Percentiles rank a stretch among this genome's conserved stretches.
Conservation (phyloP, 1,284 basidiomycete genomes). For the Naganishia sp. region DNA sequence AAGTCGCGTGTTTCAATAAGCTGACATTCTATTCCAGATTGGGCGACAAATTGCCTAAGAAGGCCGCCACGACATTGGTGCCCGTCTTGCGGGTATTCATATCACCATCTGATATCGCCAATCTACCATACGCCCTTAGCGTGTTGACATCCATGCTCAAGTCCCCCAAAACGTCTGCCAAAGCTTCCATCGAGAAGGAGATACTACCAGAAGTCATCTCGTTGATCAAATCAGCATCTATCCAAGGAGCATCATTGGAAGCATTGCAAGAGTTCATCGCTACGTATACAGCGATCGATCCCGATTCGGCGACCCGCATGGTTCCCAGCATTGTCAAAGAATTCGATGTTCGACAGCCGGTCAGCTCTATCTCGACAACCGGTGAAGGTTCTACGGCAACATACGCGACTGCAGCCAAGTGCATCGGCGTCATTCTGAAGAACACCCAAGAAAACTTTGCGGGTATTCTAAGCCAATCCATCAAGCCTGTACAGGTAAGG, state of each 20-base stretch:
- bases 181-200: slow-evolving; percentile 69
- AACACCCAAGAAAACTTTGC: slow-evolving; percentile 69
- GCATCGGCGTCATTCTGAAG: slow-evolving; percentile 75
- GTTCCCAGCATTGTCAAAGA: slow-evolving; percentile 70
- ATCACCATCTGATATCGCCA: slow-evolving; percentile 68
- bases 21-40: slow-evolving; percentile 58
- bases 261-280: slow-evolving; percentile 77
- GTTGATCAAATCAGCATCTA: slow-evolving; percentile 73
- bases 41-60: slow-evolving; percentile 63
- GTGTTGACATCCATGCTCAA: slow-evolving; percentile 71
- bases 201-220: slow-evolving; percentile 69
- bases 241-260: slow-evolving; percentile 74
- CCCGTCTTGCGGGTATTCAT: slow-evolving; percentile 74
- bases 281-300: slow-evolving; percentile 76
- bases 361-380: slow-evolving; percentile 44
- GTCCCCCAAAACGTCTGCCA: slow-evolving; percentile 56
- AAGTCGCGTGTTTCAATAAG: slow-evolving; percentile 17
- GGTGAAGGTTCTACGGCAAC: slow-evolving; percentile 51
- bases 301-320: slow-evolving; percentile 75
- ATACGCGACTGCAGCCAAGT: slow-evolving; percentile 71
- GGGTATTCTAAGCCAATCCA: slow-evolving; percentile 76
- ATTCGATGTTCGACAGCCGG: slow-evolving; percentile 54
- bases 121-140: slow-evolving; percentile 73
- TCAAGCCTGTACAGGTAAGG: slow-evolving; percentile 70
- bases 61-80: slow-evolving; percentile 66